These are phyloP conservation scores for Yamadazyma phyllophila DNA, from an alignment of 805 yeast genomes.

Conservation along the genomic window DNA sequence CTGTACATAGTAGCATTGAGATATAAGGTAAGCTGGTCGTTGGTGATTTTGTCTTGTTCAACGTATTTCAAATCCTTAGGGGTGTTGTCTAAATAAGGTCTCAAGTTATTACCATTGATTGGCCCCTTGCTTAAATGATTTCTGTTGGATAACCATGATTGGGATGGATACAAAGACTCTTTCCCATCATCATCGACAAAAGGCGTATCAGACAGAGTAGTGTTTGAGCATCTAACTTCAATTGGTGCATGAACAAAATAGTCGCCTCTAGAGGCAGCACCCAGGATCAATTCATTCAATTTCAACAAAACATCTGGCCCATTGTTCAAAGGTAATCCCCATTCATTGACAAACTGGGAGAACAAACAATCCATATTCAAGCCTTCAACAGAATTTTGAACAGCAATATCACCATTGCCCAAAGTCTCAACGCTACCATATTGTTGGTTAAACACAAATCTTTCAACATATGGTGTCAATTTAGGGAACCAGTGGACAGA, in stretches of 20 bases:
- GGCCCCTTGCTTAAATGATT: slow-evolving; percentile 65
- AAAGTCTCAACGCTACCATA: slow-evolving; percentile 73
- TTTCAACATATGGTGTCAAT: slow-evolving; percentile 81
- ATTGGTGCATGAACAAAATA: slow-evolving; percentile 93
- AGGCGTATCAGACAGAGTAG: slow-evolving; percentile 49
- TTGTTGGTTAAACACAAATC: slow-evolving; percentile 80
- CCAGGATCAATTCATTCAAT: slow-evolving; percentile 58
- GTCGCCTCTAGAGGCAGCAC: slow-evolving; percentile 58
- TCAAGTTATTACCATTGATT: slow-evolving; percentile 75
- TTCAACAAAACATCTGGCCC: slow-evolving; percentile 71
- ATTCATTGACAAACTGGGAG: slow-evolving; percentile 91
- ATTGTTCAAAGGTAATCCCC: slow-evolving; percentile 87
- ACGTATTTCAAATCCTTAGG: slow-evolving; percentile 56
- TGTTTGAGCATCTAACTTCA: slow-evolving; percentile 91
- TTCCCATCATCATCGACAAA: slow-evolving; percentile 36
- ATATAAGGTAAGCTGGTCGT: slow-evolving; percentile 78
- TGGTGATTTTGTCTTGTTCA: slow-evolving; percentile 52
- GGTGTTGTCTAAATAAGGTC: slow-evolving; percentile 80
- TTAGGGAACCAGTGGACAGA: slow-evolving; percentile 72
- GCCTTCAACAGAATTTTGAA: slow-evolving; percentile 80
- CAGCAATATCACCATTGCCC: slow-evolving; percentile 60
- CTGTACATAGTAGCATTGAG: slow-evolving; percentile 94
- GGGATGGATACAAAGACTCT: slow-evolving; percentile 39
- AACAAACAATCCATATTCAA: slow-evolving; percentile 94
- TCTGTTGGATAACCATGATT: slow-evolving; percentile 53